These are phyloP conservation scores for Hypoxylon sp. DNA, from an alignment of 2,329 filamentous ascomycete species.

Conservation along the genomic window DNA sequence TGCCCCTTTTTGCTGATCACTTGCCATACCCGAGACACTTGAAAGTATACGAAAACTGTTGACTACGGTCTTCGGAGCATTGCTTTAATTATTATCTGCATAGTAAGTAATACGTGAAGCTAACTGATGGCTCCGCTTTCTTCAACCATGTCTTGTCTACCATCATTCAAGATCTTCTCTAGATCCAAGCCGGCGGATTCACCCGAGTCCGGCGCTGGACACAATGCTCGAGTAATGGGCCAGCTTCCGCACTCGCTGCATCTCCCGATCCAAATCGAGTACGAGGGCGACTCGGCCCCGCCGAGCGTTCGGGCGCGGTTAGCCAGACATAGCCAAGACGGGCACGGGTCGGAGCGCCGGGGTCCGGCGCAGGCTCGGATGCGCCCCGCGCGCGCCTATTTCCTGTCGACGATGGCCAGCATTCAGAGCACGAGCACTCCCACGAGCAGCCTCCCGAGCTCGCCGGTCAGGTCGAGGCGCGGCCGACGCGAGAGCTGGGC, in stretches of 20 bases:
- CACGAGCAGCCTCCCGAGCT: background rate
- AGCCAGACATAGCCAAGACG: background rate
- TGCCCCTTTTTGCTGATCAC: background rate
- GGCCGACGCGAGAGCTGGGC: slow-evolving; percentile 27
- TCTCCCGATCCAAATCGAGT: slow-evolving; percentile 8
- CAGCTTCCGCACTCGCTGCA: slow-evolving; percentile 27
- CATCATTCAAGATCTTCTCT: slow-evolving; percentile 20
- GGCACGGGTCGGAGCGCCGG: background rate
- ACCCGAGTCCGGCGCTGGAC: background rate
- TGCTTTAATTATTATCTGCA: too few relatives aligned
- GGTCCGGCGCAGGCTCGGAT: background rate
- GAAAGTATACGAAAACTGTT: background rate
- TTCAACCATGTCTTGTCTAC: slow-evolving; percentile 20
- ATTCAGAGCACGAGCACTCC: background rate
- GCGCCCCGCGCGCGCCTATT: background rate
- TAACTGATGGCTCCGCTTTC: slow-evolving; percentile 5
- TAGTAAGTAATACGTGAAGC: slow-evolving; percentile 26
- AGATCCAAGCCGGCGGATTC: background rate
- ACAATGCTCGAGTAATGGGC: slow-evolving; percentile 29
- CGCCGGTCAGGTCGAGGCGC: too few relatives aligned
- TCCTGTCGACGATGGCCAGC: background rate
- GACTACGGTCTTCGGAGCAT: background rate
- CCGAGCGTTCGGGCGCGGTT: background rate
- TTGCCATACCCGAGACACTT: background rate
- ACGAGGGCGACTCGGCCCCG: background rate